A percentile compares a stretch with the other conserved stretches of the same genome.
phyloP scores from a whole-genome alignment of 2,329 filamentous ascomycete species.

The Penicillium sp. region DNA sequence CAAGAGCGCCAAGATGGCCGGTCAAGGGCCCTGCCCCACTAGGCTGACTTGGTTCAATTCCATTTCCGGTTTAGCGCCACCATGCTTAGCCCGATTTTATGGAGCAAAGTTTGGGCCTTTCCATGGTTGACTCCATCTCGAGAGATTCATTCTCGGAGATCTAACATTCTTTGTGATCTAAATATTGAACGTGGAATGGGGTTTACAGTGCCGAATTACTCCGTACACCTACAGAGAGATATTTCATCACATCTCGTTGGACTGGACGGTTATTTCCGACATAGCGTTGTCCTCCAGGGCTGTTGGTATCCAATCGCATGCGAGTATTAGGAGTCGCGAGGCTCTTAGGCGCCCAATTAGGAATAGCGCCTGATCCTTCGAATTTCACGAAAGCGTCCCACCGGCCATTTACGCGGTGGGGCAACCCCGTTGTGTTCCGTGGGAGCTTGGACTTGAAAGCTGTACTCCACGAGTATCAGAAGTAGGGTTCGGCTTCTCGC shows the following conservation, averaged over 20 bases:
- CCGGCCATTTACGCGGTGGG: constrained; percentile 12
- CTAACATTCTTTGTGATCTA: neutral
- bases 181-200: too few relatives aligned
- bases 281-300: neutral
- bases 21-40: constrained; percentile 12
- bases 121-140: neutral
- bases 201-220: too few relatives aligned
- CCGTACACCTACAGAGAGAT: too few relatives aligned
- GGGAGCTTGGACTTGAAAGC: constrained; percentile 19
- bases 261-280: too few relatives aligned
- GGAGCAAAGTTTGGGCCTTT: neutral
- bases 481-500: neutral
- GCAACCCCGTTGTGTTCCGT: constrained; percentile 22
- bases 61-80: neutral
- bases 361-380: constrained; percentile 15
- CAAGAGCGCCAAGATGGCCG: constrained; percentile 8
- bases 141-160: neutral
- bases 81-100: neutral
- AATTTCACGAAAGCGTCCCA: constrained; percentile 12
- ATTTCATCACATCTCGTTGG: too few relatives aligned
- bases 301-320: constrained; percentile 14
- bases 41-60: constrained; percentile 15
- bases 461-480: constrained; percentile 10
- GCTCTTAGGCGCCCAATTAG: neutral
- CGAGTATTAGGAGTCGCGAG: neutral